Conservation (phyloP, 768 basidiomycete species). For the Boletellus emodensis region DNA sequence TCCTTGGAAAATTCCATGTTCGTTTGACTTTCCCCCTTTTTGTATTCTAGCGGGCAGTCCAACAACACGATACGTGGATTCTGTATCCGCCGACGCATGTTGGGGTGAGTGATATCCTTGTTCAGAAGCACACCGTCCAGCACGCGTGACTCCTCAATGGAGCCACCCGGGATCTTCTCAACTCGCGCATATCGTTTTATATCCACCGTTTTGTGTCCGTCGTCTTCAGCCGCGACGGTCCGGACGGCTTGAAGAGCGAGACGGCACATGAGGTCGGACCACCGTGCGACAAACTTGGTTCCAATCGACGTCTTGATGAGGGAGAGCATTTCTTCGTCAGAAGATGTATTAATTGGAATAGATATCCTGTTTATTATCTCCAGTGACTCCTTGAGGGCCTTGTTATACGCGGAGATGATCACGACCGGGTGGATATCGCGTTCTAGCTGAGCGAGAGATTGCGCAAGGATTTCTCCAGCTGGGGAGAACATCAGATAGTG, state of each 20-base stretch:
- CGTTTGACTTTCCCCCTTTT: slow-evolving; percentile 97
- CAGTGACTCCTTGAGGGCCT: slow-evolving; percentile 89
- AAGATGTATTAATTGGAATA: slow-evolving; percentile 79
- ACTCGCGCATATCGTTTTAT: slow-evolving; percentile 98
- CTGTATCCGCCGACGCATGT: slow-evolving; percentile 88
- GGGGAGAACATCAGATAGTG: not conserved
- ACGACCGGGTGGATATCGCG: slow-evolving; percentile 98
- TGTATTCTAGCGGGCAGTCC: slow-evolving; percentile 97
- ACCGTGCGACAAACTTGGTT: slow-evolving; percentile 94
- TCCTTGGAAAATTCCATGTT: slow-evolving; percentile 98
- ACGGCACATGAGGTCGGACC: slow-evolving; percentile 96
- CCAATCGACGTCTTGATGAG: slow-evolving; percentile 99
- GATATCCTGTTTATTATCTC: slow-evolving; percentile 86
- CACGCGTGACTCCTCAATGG: slow-evolving; percentile 90
- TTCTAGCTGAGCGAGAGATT: slow-evolving; percentile 88
- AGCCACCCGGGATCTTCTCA: slow-evolving; percentile 96
- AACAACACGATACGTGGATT: slow-evolving; percentile 87
- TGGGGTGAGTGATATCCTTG: slow-evolving; percentile 98
- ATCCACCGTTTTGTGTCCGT: slow-evolving; percentile 83
- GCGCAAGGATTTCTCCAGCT: slow-evolving; percentile 97
- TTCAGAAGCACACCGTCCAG: slow-evolving; percentile 93
- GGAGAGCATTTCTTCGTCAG: slow-evolving; percentile 89
- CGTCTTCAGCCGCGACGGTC: slow-evolving; percentile 76
- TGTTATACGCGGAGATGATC: slow-evolving; percentile 97
- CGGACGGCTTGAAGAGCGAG: slow-evolving; percentile 92